phyloP scores from a whole-genome alignment of 495 filamentous ascomycete genomes.

The Elasticomyces elasticus region DNA sequence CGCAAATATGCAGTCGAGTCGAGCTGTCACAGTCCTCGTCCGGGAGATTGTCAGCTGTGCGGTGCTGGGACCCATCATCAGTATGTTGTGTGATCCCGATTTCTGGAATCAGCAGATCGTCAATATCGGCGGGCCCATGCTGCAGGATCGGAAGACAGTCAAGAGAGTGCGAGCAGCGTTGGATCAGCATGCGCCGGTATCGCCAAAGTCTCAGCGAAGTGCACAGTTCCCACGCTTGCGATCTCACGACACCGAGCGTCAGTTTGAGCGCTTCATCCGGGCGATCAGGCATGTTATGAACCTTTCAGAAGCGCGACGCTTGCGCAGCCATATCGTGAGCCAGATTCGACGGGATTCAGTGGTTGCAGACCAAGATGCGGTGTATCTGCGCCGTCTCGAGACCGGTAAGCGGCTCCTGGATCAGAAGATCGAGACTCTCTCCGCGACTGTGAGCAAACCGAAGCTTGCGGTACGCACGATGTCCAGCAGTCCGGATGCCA shows the following conservation, averaged over 20 bases:
- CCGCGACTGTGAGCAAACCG: slow-evolving; percentile 35
- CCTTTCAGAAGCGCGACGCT: slow-evolving; percentile 84
- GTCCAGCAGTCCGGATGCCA: not conserved
- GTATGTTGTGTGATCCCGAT: slow-evolving; percentile 76
- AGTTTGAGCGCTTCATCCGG: slow-evolving; percentile 88
- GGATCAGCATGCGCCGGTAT: slow-evolving; percentile 86
- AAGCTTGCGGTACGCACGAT: slow-evolving; percentile 21
- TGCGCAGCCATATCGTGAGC: slow-evolving; percentile 84
- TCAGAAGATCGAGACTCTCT: slow-evolving; percentile 71
- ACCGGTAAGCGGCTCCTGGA: slow-evolving; percentile 85
- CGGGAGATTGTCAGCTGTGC: slow-evolving; percentile 77
- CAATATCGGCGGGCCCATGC: slow-evolving; percentile 59
- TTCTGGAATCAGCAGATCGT: slow-evolving; percentile 95
- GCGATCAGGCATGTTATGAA: slow-evolving; percentile 82
- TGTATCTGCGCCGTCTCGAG: slow-evolving; percentile 79
- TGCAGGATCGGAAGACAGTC: slow-evolving; percentile 93
- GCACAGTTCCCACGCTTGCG: slow-evolving; percentile 57
- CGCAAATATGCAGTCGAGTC: slow-evolving; percentile 59
- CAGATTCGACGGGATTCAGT: slow-evolving; percentile 79
- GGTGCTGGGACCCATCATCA: slow-evolving; percentile 60
- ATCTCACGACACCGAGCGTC: slow-evolving; percentile 70
- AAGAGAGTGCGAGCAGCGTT: slow-evolving; percentile 86
- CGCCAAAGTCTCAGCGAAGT: slow-evolving; percentile 53
- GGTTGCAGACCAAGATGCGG: slow-evolving; percentile 65
- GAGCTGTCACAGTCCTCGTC: slow-evolving; percentile 66